Percentiles rank a stretch among this genome's conserved stretches.
Conservation (phyloP, 768 basidiomycete genomes). For the Dictyophora rubrovolvata region DNA sequence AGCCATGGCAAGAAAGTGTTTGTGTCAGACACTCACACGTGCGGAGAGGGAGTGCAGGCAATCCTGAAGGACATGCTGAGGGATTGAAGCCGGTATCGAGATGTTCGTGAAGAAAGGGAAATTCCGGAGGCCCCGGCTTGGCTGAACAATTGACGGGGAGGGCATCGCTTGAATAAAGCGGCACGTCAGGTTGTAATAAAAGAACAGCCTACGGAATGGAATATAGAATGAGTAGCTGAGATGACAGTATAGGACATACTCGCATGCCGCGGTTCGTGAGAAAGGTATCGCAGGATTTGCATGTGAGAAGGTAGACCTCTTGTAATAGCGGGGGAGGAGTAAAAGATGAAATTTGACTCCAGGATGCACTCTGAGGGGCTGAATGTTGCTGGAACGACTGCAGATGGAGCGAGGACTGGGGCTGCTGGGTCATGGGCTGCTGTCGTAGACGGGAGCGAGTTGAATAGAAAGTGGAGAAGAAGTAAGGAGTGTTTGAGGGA, state of each 20-base stretch:
- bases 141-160: slow-evolving; percentile 69
- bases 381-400: background rate
- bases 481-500: slow-evolving; percentile 6
- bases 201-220: slow-evolving; percentile 54
- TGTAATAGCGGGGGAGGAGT: slow-evolving; percentile 4
- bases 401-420: background rate
- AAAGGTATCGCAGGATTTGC: slow-evolving; percentile 61
- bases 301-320: slow-evolving; percentile 72
- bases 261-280: slow-evolving; percentile 83
- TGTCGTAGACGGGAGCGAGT: slow-evolving; percentile 3
- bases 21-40: slow-evolving; percentile 84
- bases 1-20: slow-evolving; percentile 69
- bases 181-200: slow-evolving; percentile 69
- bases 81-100: slow-evolving; percentile 9
- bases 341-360: background rate
- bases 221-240: background rate
- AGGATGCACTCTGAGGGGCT: background rate
- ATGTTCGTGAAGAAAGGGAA: slow-evolving; percentile 31
- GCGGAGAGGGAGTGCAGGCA: slow-evolving; percentile 29
- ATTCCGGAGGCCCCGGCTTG: slow-evolving; percentile 15
- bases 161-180: slow-evolving; percentile 77
- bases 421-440: slow-evolving; percentile 3
- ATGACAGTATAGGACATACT: slow-evolving; percentile 28
- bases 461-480: slow-evolving; percentile 1
- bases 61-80: slow-evolving; percentile 25